Base-by-base conservation (phyloP, 73 alveolate genomes). In the Uronychia binucleata region DNA sequence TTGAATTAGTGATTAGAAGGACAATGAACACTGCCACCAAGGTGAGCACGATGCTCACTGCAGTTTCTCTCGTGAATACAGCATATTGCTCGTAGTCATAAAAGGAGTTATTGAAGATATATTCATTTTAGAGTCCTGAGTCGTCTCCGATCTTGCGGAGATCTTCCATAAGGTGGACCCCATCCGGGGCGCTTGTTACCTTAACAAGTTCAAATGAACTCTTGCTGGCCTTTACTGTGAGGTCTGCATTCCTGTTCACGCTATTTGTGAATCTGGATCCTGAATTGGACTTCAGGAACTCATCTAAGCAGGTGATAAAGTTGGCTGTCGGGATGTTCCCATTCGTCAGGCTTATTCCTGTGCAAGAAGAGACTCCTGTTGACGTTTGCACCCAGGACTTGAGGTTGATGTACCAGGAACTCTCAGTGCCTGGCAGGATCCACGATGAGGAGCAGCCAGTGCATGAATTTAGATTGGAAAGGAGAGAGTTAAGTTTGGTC, bases 41-140 rank as follows among this genome's bases (percentile, higher is more conserved):
- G 28, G 91, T 77, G 33, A 85, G 79, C 0, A 86, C 80, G 33
- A 77, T 83, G 29, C 82, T 85, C 34, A 85, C 26, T 1, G 80
- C 82, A 58, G 67, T 32, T 27, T 83, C 87, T 30, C 75, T 58
- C 34, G 77, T 85, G 33, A 85, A 46, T 19, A 46, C 67, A 46
- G 67, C 67, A 46, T 46, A 46, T 46, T 46, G 67, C 19, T 46
- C 67, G 19, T 46, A 46, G 67, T 46, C 67, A 5, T 11, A 19
- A 19, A 46, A 46, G 5, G 67, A 5, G 5, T 19, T 46, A 19
- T 46, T 46, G 67, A 11, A 46, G 5, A 46, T 5, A 46, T 11
- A 11, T 11, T 11, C 67, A 46, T 46, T 46, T n/a, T n/a, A n/a
- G 67, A 46, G 67, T 46, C 67, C 67, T 46, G 58, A 1, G 8